Percentiles rank a stretch among this genome's conserved stretches.
Conservation (phyloP, 129 eudicot genomes). For the Pseudognaphalium luteoalbum region DNA sequence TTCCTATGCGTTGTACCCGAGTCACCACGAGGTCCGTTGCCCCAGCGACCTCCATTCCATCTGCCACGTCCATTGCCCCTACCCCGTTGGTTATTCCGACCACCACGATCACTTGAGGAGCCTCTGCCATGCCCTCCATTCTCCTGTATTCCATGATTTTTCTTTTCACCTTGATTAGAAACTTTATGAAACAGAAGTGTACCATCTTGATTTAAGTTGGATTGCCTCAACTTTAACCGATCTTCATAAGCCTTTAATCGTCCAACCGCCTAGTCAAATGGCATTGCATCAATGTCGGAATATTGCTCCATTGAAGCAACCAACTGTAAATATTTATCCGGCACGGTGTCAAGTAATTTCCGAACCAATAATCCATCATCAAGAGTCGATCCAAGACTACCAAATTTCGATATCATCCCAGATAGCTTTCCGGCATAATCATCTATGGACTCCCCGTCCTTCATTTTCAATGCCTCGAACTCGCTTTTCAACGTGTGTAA, state of each 20-base stretch:
- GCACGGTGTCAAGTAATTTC: neutral
- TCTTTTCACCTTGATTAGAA: too few relatives aligned
- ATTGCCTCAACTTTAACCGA: neutral
- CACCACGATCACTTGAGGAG: too few relatives aligned
- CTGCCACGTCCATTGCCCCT: neutral
- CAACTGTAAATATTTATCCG: neutral
- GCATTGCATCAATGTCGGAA: neutral
- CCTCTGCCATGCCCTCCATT: too few relatives aligned
- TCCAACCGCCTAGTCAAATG: neutral
- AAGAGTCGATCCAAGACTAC: neutral
- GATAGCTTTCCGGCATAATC: neutral
- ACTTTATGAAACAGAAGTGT: too few relatives aligned
- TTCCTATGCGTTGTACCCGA: neutral
- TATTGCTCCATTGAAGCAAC: neutral
- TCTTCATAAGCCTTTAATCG: neutral
- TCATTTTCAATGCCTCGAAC: neutral
- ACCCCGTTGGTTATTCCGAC: too few relatives aligned
- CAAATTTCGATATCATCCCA: neutral
- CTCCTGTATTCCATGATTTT: neutral
- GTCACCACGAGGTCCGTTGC: neutral
- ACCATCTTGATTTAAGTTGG: neutral
- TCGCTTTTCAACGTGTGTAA: neutral
- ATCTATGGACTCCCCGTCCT: neutral
- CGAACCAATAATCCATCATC: neutral
- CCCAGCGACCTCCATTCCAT: neutral